phyloP scores from a whole-genome alignment of 202 grass and related monocot genomes.

The Bolboschoenoplectus hybrid region DNA sequence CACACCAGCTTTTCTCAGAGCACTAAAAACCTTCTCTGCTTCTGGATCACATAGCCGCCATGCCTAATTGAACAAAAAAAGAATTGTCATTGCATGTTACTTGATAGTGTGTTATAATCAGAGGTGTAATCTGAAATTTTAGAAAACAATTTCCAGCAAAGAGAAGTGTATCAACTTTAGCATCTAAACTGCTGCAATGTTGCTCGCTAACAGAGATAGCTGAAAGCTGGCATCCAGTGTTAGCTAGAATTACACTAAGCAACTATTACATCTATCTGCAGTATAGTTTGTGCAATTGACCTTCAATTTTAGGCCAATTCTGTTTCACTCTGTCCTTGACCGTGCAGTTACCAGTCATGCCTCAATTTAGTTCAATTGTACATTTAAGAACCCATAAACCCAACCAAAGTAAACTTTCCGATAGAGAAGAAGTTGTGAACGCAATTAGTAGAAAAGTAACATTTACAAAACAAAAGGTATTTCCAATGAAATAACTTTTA shows the following conservation, averaged over 20 bases:
- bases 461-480: neutral
- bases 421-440: neutral
- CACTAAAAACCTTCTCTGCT: constrained; percentile 75
- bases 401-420: neutral
- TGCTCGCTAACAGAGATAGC: neutral
- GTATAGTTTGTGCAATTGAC: neutral
- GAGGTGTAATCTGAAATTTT: neutral
- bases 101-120: neutral
- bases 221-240: neutral
- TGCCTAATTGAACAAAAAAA: constrained; percentile 61
- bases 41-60: constrained; percentile 87
- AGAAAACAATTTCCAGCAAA: constrained; percentile 8
- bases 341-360: neutral
- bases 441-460: neutral
- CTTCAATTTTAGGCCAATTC: constrained; percentile 4
- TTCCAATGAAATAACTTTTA: constrained; percentile 15
- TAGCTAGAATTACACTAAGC: neutral
- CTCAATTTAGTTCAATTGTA: constrained; percentile 3
- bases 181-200: neutral
- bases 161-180: neutral
- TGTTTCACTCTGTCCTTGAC: neutral
- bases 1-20: constrained; percentile 84
- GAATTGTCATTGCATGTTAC: constrained; percentile 35
- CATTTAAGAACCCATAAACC: constrained; percentile 17
- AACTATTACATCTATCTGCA: neutral